phyloP scores from a whole-genome alignment of 345 rosid genomes.

The Noccaea caerulescens region DNA sequence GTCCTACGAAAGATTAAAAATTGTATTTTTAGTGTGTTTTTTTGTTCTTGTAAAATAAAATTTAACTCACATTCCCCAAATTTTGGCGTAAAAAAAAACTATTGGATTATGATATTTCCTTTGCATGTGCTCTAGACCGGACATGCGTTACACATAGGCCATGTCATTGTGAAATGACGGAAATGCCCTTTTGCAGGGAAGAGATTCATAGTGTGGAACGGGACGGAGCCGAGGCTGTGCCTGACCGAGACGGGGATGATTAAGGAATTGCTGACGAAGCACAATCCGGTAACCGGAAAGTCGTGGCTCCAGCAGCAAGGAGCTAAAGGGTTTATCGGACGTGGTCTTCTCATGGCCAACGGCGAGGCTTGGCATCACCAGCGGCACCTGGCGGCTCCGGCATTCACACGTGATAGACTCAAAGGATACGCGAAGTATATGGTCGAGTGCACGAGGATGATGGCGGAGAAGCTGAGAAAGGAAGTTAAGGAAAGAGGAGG shows the following conservation, averaged over 20 bases:
- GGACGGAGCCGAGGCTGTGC: constrained; percentile 88
- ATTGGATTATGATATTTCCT: not conserved
- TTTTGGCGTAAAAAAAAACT: not conserved
- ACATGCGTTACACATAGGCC: not conserved
- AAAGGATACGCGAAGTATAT: constrained; percentile 80
- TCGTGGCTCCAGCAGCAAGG: constrained; percentile 97
- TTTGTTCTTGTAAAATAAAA: not conserved
- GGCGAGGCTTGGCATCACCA: constrained; percentile 71
- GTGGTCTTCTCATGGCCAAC: constrained; percentile 79
- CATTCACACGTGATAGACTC: constrained; percentile 66
- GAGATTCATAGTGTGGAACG: constrained; percentile 84
- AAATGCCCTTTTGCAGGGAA: constrained; percentile 58
- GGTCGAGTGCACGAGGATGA: constrained; percentile 78
- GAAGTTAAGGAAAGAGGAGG: constrained; percentile 60
- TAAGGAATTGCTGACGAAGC: constrained; percentile 68
- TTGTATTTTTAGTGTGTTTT: not conserved
- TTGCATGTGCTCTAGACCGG: not conserved
- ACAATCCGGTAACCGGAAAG: constrained; percentile 73
- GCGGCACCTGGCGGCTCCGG: constrained; percentile 59
- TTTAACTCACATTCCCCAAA: not conserved
- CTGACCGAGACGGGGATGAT: constrained; percentile 77
- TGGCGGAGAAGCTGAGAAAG: constrained; percentile 59
- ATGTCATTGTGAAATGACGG: not conserved
- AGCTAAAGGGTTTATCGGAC: constrained; percentile 79
- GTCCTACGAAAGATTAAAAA: not conserved